phyloP scores from a whole-genome alignment of 176 grass and related monocot genomes.

The Pontederia crassipes region DNA sequence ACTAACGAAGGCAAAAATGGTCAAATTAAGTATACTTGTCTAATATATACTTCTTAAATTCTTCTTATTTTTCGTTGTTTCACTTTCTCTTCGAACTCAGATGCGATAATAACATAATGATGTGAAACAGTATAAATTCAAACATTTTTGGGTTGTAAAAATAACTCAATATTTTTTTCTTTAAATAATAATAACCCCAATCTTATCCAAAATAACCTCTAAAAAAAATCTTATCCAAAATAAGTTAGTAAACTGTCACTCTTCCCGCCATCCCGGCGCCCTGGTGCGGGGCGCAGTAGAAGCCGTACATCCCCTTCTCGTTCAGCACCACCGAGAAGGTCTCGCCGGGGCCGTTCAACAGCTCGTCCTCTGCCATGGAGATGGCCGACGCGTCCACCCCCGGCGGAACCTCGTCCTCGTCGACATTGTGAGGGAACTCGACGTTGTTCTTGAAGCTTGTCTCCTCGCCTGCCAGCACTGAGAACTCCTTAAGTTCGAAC shows the following conservation, averaged over 20 bases:
- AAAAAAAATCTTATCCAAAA: too few relatives aligned
- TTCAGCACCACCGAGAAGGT: conserved; percentile 61
- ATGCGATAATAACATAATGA: too few relatives aligned
- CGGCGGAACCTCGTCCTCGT: conserved; percentile 70
- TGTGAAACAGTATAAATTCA: too few relatives aligned
- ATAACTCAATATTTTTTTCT: too few relatives aligned
- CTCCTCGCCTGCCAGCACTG: conserved; percentile 58
- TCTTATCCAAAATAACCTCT: too few relatives aligned
- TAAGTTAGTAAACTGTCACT: conserved; percentile 63
- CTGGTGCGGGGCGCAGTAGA: conserved; percentile 90
- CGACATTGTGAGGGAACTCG: conserved; percentile 86
- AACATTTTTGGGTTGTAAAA: too few relatives aligned
- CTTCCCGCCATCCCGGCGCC: conserved; percentile 80
- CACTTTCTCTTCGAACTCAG: too few relatives aligned
- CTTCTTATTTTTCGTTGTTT: too few relatives aligned
- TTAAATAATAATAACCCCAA: too few relatives aligned
- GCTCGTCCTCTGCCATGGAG: conserved; percentile 55
- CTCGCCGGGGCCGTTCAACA: conserved; percentile 57
- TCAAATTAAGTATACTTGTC: too few relatives aligned
- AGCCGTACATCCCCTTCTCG: conserved; percentile 64
- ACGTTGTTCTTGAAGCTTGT: conserved; percentile 97
- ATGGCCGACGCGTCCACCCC: conserved; percentile 58
- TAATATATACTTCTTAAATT: too few relatives aligned
- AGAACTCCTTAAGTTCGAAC: conserved; percentile 61
- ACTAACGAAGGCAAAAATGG: too few relatives aligned